Evolutionary conservation across 2,329 filamentous ascomycete species (phyloP).

Genomic region (Fusarium illudens): DNA sequence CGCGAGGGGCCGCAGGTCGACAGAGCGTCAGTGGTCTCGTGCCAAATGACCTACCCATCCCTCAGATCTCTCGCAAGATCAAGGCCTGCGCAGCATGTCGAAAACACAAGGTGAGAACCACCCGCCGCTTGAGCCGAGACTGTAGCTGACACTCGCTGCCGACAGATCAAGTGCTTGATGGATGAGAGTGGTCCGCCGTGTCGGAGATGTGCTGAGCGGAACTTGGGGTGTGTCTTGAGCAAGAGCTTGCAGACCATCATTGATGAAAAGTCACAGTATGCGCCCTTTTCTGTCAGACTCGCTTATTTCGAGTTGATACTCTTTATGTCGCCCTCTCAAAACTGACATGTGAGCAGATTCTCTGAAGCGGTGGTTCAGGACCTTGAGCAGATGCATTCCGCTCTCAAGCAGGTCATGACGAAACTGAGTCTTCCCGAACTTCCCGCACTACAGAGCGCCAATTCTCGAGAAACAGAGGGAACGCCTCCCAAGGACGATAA

Average conservation of each 20-base stretch:
- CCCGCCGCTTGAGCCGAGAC: fast-evolving
- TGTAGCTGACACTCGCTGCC: background rate
- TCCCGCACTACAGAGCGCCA: slow-evolving; percentile 33
- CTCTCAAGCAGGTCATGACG: slow-evolving; percentile 37
- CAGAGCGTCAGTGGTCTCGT: slow-evolving; percentile 27
- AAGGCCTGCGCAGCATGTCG: slow-evolving; percentile 53
- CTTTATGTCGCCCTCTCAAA: too few relatives aligned
- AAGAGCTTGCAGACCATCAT: slow-evolving; percentile 54
- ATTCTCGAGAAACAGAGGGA: slow-evolving; percentile 33
- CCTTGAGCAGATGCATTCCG: slow-evolving; percentile 39
- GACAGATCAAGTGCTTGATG: slow-evolving; percentile 54
- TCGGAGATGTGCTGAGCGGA: slow-evolving; percentile 48
- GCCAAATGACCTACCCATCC: slow-evolving; percentile 33
- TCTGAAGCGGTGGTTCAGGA: slow-evolving; percentile 38
- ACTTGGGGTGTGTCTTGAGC: slow-evolving; percentile 50
- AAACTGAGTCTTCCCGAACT: slow-evolving; percentile 40
- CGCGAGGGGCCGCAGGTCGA: slow-evolving; percentile 23
- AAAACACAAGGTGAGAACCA: slow-evolving; percentile 49
- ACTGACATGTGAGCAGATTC: background rate
- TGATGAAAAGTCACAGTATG: slow-evolving; percentile 51
- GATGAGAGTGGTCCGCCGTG: slow-evolving; percentile 52
- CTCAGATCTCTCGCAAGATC: slow-evolving; percentile 51
- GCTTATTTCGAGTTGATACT: background rate
- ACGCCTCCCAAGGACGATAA: slow-evolving; percentile 36
- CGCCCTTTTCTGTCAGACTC: fast-evolving